phyloP scores from a whole-genome alignment of 2,329 filamentous ascomycete species.

The Periconia sp. region DNA sequence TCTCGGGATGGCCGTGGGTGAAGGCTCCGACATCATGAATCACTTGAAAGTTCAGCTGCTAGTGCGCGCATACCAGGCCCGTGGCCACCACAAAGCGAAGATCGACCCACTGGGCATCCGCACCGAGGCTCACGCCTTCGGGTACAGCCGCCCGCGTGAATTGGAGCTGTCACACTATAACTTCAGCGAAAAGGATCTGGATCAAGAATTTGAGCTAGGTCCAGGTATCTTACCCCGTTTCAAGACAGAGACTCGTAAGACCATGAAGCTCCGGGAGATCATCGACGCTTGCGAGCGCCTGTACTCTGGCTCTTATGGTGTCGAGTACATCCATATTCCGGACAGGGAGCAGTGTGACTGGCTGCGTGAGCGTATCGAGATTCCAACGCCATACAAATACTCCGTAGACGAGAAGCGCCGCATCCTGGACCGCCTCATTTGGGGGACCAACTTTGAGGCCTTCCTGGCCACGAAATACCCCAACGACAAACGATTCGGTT shows the following conservation, averaged over 20 bases:
- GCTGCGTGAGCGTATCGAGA: constrained; percentile 93
- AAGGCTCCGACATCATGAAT: constrained; percentile 86
- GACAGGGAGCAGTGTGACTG: constrained; percentile 98
- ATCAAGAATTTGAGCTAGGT: constrained; percentile 88
- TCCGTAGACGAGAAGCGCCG: constrained; percentile 97
- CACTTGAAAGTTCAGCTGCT: constrained; percentile 98
- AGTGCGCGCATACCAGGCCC: constrained; percentile 95
- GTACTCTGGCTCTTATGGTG: constrained; percentile 96
- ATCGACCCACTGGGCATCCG: constrained; percentile 96
- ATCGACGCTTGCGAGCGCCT: constrained; percentile 90
- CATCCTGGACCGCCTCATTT: constrained; percentile 96
- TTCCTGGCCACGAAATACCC: constrained; percentile 98
- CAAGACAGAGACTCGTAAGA: constrained; percentile 84
- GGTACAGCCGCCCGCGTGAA: constrained; percentile 89
- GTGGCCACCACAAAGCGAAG: constrained; percentile 97
- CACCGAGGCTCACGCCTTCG: constrained; percentile 81
- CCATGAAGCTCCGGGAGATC: constrained; percentile 97
- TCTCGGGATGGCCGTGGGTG: constrained; percentile 67
- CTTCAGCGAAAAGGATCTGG: constrained; percentile 92
- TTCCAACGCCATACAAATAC: constrained; percentile 95
- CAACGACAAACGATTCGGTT: constrained; percentile 98
- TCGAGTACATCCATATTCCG: constrained; percentile 99
- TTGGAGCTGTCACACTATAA: constrained; percentile 91
- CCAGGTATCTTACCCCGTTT: constrained; percentile 95
- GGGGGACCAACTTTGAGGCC: constrained; percentile 95